These are phyloP conservation scores for Colletotrichum lini DNA, from an alignment of 2,329 filamentous ascomycete species.

Conservation along the genomic window DNA sequence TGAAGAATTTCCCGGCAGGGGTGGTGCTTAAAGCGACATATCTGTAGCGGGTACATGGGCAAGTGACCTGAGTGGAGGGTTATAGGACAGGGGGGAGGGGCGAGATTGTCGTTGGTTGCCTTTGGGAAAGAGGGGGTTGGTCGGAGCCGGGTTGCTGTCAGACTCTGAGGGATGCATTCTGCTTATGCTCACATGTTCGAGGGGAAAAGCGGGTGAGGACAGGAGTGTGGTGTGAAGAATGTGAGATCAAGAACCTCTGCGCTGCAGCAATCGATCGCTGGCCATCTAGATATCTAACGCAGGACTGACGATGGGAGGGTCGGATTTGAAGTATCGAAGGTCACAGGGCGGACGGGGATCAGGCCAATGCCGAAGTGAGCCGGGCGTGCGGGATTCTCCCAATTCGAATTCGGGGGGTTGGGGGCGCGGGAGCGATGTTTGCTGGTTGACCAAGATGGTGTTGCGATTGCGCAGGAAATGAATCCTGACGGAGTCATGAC, in stretches of 20 bases:
- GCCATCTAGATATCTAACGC: background rate
- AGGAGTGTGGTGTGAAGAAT: background rate
- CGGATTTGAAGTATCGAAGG: conserved; percentile 6
- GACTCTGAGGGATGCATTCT: background rate
- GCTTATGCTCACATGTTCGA: conserved; percentile 18
- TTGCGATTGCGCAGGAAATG: background rate
- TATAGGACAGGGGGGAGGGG: background rate
- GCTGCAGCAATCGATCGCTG: conserved; percentile 3
- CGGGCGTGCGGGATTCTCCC: conserved; percentile 1
- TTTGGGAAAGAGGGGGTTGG: background rate
- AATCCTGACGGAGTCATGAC: background rate
- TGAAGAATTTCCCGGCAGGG: conserved; percentile 20
- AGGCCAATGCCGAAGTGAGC: conserved; percentile 3
- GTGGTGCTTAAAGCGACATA: conserved; percentile 31
- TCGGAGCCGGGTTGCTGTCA: background rate
- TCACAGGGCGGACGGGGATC: conserved; percentile 7
- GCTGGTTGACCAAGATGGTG: background rate
- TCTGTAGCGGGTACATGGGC: conserved; percentile 13
- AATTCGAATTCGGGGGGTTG: background rate
- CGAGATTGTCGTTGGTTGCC: background rate
- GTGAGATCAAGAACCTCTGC: background rate
- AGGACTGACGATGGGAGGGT: background rate
- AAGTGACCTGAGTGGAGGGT: background rate
- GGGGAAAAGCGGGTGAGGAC: background rate
- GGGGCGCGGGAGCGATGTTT: background rate